Percentiles rank a stretch among this genome's conserved stretches.
Evolutionary conservation across 1,284 basidiomycete genomes (phyloP).

Genomic region (Naganishia sp.): DNA sequence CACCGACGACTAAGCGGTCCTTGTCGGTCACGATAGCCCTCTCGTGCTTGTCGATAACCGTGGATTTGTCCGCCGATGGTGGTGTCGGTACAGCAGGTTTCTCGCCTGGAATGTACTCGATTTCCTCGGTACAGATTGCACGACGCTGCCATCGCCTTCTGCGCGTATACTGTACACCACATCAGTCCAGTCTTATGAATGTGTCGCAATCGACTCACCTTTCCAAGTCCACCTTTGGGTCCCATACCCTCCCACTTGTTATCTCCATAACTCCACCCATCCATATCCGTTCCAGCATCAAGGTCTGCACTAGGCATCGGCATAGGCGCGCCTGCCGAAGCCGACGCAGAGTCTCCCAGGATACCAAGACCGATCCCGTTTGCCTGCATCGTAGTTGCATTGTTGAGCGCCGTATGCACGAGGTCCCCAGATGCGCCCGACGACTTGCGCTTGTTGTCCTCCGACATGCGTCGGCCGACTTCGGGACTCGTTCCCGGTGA

Average conservation of each 20-base stretch:
- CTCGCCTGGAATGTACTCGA: constrained; percentile 56
- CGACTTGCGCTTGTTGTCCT: constrained; percentile 37
- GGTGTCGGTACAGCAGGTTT: constrained; percentile 4
- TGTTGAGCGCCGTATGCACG: constrained; percentile 5
- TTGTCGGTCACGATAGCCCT: neutral
- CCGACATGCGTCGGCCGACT: constrained; percentile 22
- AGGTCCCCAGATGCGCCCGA: constrained; percentile 11
- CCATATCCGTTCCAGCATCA: constrained; percentile 68
- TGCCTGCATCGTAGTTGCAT: neutral
- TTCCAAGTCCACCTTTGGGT: constrained; percentile 78
- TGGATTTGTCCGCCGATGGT: neutral
- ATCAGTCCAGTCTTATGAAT: neutral
- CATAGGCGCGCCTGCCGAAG: constrained; percentile 3
- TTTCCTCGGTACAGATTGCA: constrained; percentile 71
- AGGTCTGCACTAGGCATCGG: constrained; percentile 33
- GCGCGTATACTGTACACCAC: constrained; percentile 67
- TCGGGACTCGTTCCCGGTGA: constrained; percentile 34
- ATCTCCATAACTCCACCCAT: constrained; percentile 93
- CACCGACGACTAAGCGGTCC: neutral
- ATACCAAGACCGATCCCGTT: constrained; percentile 13
- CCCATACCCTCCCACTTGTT: constrained; percentile 90
- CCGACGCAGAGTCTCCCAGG: neutral
- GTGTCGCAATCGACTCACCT: constrained; percentile 56
- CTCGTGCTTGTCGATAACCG: neutral
- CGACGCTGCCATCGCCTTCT: constrained; percentile 79